These are phyloP conservation scores for Ensete ventricosum DNA, from an alignment of 176 grass and related monocot genomes.

Conservation along the genomic window DNA sequence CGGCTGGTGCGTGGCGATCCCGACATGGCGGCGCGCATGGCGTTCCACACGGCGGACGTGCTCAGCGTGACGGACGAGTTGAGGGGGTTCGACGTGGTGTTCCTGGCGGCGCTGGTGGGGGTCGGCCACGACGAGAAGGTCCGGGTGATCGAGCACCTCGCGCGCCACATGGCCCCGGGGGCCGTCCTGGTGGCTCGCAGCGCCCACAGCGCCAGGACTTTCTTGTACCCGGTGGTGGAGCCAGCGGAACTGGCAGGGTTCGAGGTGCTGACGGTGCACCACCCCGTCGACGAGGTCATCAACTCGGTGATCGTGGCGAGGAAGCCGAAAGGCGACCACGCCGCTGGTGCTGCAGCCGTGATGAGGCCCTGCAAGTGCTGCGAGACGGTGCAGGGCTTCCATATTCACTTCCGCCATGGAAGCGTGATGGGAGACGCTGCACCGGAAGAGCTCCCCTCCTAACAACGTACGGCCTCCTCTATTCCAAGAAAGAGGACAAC, in stretches of 20 bases:
- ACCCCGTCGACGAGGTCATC: conserved; percentile 79
- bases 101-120: conserved; percentile 71
- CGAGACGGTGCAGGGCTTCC: conserved; percentile 41
- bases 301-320: conserved; percentile 92
- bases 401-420: conserved; percentile 33
- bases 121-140: conserved; percentile 51
- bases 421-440: conserved; percentile 61
- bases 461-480: not conserved
- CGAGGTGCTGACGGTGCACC: conserved; percentile 53
- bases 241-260: conserved; percentile 44
- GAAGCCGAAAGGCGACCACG: conserved; percentile 20
- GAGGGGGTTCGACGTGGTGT: conserved; percentile 51
- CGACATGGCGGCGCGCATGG: conserved; percentile 33
- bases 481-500: no score
- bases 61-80: conserved; percentile 24
- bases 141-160: conserved; percentile 45
- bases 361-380: conserved; percentile 43
- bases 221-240: conserved; percentile 70
- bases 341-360: conserved; percentile 12
- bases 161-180: conserved; percentile 47
- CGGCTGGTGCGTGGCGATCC: conserved; percentile 41
- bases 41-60: conserved; percentile 65
- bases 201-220: conserved; percentile 62
- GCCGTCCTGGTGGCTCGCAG: conserved; percentile 70
- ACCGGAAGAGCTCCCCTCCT: conserved; percentile 57